Conservation (phyloP, 441 rosid species). For the Daphne laureola region DNA sequence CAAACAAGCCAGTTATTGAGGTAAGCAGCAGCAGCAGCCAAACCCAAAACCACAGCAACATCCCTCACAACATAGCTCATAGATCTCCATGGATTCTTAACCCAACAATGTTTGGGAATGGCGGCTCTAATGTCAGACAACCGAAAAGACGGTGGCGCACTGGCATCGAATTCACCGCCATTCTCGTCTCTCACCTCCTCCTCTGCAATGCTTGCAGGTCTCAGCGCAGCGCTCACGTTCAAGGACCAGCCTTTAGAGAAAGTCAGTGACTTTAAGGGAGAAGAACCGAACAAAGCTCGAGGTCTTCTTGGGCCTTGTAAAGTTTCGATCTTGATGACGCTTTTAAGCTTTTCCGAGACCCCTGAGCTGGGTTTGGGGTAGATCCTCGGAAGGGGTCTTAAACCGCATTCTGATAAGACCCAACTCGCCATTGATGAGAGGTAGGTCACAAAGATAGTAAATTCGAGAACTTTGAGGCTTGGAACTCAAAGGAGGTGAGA, state of each 20-base stretch:
- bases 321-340: conserved; percentile 17
- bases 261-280: conserved; percentile 17
- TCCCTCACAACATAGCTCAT: conserved; percentile 44
- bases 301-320: conserved; percentile 19
- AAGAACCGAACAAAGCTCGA: conserved; percentile 13
- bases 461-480: conserved; percentile 1
- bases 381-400: conserved; percentile 35
- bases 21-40: conserved; percentile 37
- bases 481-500: not conserved
- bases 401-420: conserved; percentile 46
- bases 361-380: conserved; percentile 29
- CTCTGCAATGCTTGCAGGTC: conserved; percentile 7
- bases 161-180: conserved; percentile 24
- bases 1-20: conserved; percentile 35
- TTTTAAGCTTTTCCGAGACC: conserved; percentile 9
- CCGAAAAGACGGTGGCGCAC: conserved; percentile 35
- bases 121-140: conserved; percentile 34
- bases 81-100: conserved; percentile 39
- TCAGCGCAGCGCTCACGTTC: conserved; percentile 33
- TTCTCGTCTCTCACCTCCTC: conserved; percentile 7
- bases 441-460: not conserved
- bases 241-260: conserved; percentile 24
- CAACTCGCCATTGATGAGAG: conserved; percentile 36
- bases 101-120: conserved; percentile 48
- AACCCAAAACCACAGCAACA: conserved; percentile 29